Evolutionary conservation across 768 basidiomycete species (phyloP).

Genomic region (Scleroderma bovista): DNA sequence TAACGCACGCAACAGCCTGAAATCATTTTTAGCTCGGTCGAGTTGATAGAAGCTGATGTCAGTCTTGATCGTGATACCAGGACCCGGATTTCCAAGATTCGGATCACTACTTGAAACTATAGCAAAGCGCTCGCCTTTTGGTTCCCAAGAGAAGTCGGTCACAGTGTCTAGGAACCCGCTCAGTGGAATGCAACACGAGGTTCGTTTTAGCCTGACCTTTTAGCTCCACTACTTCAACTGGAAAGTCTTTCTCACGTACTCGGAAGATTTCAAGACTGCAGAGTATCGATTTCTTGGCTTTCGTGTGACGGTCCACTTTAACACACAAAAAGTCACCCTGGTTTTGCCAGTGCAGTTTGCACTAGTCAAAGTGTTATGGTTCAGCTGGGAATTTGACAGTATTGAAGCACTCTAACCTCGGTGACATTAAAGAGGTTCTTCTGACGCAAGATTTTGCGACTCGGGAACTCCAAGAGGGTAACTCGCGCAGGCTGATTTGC

Average conservation of each 20-base stretch:
- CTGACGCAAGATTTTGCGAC: conserved; percentile 74
- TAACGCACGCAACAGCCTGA: conserved; percentile 74
- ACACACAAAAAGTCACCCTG: conserved; percentile 98
- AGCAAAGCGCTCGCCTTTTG: conserved; percentile 93
- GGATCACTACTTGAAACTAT: conserved; percentile 93
- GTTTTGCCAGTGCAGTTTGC: conserved; percentile 97
- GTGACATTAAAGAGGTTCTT: conserved; percentile 98
- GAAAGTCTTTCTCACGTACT: conserved; percentile 94
- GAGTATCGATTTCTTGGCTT: conserved; percentile 97
- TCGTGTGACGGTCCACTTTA: conserved; percentile 97
- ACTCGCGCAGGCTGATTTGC: conserved; percentile 95
- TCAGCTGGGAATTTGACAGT: not conserved
- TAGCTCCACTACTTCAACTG: conserved; percentile 94
- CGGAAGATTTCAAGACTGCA: conserved; percentile 98
- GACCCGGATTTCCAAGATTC: conserved; percentile 83
- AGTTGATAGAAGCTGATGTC: conserved; percentile 95
- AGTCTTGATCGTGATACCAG: conserved; percentile 93
- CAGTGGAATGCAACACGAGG: conserved; percentile 3
- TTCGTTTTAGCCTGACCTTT: conserved; percentile 58
- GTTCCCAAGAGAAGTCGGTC: conserved; percentile 97
- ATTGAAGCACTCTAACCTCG: conserved; percentile 55
- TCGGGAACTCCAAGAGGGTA: conserved; percentile 86
- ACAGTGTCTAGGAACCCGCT: conserved; percentile 64
- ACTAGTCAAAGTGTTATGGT: conserved; percentile 42
- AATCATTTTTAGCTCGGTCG: conserved; percentile 89